Conservation (phyloP, 176 grass and related monocot genomes). For the Typha latifolia region DNA sequence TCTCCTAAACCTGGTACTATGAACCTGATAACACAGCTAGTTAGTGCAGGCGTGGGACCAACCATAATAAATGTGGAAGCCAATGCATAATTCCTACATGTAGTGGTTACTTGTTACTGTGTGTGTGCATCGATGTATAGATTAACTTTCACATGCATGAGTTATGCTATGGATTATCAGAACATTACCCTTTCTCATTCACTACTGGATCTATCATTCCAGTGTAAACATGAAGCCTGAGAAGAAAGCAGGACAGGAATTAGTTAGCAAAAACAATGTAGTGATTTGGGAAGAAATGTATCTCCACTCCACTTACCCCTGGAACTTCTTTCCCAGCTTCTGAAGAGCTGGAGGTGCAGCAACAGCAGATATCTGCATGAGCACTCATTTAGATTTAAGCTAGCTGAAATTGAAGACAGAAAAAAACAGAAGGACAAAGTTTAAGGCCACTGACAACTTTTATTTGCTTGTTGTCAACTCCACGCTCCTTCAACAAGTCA, state of each 20-base stretch:
- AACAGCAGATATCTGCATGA: slow-evolving; percentile 75
- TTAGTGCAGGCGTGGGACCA: too few species aligned
- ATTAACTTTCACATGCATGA: slow-evolving; percentile 4
- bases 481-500: slow-evolving; percentile 79
- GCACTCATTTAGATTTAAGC: background rate
- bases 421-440: background rate
- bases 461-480: slow-evolving; percentile 71
- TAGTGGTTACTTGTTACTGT: background rate
- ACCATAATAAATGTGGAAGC: background rate
- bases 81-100: background rate
- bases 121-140: background rate
- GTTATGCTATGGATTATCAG: background rate
- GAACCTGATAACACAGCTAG: slow-evolving; percentile 32
- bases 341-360: slow-evolving; percentile 83
- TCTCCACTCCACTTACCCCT: slow-evolving; percentile 40
- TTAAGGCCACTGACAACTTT: slow-evolving; percentile 63
- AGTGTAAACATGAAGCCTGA: slow-evolving; percentile 83
- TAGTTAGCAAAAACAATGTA: background rate
- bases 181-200: slow-evolving; percentile 90
- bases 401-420: slow-evolving; percentile 1
- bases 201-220: slow-evolving; percentile 88
- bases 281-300: background rate
- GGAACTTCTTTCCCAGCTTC: slow-evolving; percentile 78
- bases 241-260: slow-evolving; percentile 2
- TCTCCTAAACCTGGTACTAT: slow-evolving; percentile 91